Evolutionary conservation across 2,329 filamentous ascomycete genomes (phyloP), one percentile per base, ranked within the genome.

Genomic region (Gliomastix tumulicola): DNA sequence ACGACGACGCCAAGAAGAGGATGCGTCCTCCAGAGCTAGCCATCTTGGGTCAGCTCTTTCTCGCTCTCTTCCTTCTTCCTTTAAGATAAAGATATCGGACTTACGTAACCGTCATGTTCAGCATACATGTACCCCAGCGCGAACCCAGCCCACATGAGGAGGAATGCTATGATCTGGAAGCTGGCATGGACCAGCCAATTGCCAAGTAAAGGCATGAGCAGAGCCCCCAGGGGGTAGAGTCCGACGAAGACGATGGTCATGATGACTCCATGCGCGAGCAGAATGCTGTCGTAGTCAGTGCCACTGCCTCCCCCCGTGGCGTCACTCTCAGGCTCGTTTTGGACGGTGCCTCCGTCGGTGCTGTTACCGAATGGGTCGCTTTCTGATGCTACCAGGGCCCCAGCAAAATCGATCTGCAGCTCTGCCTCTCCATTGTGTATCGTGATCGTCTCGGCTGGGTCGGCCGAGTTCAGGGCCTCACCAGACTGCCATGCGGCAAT

Each of bases 91-190:
- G n/a, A n/a, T n/a, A n/a, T n/a, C n/a, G n/a, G 25, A 61, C 68
- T 55, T 57, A 76, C 72, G 43, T 54, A 49, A 28, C 55, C 52
- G 0, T 48, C 47, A n/a, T 65, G 55, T 9, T 57, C 46, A 13
- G 71, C 66, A 5, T 65, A 51, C 28, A 66, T 60, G 21, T 78
- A 59, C 15, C 79, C 79, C 12, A 81, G 46, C 4, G 61, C 76
- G 37, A 83, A 76, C 11, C 71, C 76, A 11, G 61, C 68, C 65
- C 79, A 78, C 69, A 82, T 76, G 27, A 68, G 56, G 13, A 73
- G 40, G 49, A 78, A 74, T 30, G 66, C 62, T 12, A 79, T 37
- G 3, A 63, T 46, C 53, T 84, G 79, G 56, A 72, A 69, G 9
- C 56, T 56, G 7, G 65, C 74, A 48, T 84, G 79, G n/a, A 76